Conservation (phyloP, 345 rosid genomes). For the Aquilaria sinensis region DNA sequence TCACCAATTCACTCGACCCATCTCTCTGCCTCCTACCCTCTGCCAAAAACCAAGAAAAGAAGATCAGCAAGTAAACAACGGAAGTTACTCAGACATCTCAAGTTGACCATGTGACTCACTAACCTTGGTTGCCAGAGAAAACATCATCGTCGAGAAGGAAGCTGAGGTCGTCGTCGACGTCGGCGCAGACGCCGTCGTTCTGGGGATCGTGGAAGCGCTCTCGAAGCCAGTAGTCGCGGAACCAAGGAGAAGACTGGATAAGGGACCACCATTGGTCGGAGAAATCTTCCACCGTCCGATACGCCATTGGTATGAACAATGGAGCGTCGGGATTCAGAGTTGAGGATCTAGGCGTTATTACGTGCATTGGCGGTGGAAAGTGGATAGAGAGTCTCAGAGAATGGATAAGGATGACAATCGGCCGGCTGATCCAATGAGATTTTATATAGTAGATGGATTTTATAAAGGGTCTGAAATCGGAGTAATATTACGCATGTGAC, state of each 20-base stretch:
- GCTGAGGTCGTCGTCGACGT: constrained; percentile 15
- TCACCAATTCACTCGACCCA: constrained; percentile 25
- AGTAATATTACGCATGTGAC: constrained; percentile 8
- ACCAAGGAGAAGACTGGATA: constrained; percentile 52
- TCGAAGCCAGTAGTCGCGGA: constrained; percentile 66
- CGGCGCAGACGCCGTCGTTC: constrained; percentile 16
- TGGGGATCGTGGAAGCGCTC: constrained; percentile 52
- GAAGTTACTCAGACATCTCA: neutral
- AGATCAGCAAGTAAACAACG: neutral
- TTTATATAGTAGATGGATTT: neutral
- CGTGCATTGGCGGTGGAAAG: constrained; percentile 23
- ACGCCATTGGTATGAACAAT: constrained; percentile 47
- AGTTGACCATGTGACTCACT: neutral
- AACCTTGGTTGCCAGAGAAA: constrained; percentile 15
- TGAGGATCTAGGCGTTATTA: constrained; percentile 27
- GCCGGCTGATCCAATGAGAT: neutral
- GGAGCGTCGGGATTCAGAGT: constrained; percentile 58
- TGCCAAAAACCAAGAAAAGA: constrained; percentile 1
- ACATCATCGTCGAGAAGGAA: constrained; percentile 24
- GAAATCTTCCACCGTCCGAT: constrained; percentile 61
- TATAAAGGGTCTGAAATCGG: neutral
- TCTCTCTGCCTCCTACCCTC: constrained; percentile 22
- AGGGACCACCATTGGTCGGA: constrained; percentile 75
- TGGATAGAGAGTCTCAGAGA: neutral
- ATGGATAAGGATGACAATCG: constrained; percentile 2